Conservation (phyloP, 1,284 basidiomycete genomes). For the Malassezia sp. region DNA sequence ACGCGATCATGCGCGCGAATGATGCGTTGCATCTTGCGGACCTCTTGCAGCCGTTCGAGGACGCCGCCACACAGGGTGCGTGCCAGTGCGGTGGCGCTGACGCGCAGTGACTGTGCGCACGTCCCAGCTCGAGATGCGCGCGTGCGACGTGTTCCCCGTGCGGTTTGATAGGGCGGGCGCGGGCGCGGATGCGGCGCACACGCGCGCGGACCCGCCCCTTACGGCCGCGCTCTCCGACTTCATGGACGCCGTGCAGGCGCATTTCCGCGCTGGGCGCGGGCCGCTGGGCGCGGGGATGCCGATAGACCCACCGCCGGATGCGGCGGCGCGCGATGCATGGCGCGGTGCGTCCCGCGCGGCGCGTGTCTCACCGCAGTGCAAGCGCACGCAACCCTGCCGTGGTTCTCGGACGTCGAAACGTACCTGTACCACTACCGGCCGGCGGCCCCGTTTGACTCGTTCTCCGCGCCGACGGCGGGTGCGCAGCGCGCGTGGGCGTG, state of each 20-base stretch:
- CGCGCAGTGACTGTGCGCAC: conserved; percentile 32
- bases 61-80: conserved; percentile 6
- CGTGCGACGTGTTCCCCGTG: conserved; percentile 30
- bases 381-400: background rate
- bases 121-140: conserved; percentile 32
- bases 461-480: conserved; percentile 7
- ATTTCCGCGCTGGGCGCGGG: conserved; percentile 1
- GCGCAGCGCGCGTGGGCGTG: too few species aligned
- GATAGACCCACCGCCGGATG: background rate
- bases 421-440: conserved; percentile 8
- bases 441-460: conserved; percentile 1
- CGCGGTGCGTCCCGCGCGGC: background rate
- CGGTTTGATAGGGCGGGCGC: conserved; percentile 29
- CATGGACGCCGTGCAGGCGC: conserved; percentile 6
- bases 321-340: background rate
- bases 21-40: conserved; percentile 26
- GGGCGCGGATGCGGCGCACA: too few species aligned
- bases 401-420: conserved; percentile 22
- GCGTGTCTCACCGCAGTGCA: background rate
- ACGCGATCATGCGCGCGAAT: conserved; percentile 22
- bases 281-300: conserved; percentile 7
- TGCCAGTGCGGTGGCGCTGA: background rate
- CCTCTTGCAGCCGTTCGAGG: conserved; percentile 37
- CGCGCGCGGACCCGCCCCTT: too few species aligned
- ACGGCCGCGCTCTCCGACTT: conserved; percentile 10